phyloP scores from a whole-genome alignment of 106 monocot species.

The Dendrobium chrysotoxum region DNA sequence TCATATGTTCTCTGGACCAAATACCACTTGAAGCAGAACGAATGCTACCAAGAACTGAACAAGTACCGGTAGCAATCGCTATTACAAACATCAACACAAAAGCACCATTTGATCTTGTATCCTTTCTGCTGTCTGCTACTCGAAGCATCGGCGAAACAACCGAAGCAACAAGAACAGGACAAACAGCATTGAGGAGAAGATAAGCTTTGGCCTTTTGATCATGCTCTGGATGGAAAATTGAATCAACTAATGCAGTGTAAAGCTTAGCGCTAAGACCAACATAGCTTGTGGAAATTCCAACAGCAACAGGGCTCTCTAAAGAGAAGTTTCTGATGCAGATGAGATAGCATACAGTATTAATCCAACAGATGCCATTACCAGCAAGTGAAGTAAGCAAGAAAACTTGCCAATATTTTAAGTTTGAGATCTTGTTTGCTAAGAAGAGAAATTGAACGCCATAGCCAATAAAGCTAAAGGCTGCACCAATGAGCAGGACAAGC shows the following conservation, averaged over 20 bases:
- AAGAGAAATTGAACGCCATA: constrained; percentile 79
- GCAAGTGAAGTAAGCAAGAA: constrained; percentile 48
- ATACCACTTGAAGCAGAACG: constrained; percentile 17
- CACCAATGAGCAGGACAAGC: constrained; percentile 47
- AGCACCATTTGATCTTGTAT: no score
- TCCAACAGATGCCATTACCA: constrained; percentile 84
- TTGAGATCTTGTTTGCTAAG: constrained; percentile 22
- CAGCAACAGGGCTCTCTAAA: constrained; percentile 28
- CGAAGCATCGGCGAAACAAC: constrained; percentile 28
- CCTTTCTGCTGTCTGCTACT: not conserved
- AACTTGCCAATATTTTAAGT: constrained; percentile 52
- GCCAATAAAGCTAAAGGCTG: constrained; percentile 57
- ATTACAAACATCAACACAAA: constrained; percentile 44
- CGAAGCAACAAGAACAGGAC: constrained; percentile 32
- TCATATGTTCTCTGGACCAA: constrained; percentile 29
- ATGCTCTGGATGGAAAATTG: constrained; percentile 12
- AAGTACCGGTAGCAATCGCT: constrained; percentile 43
- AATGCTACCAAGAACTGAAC: constrained; percentile 47
- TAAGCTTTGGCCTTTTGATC: constrained; percentile 28
- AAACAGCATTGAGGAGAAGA: constrained; percentile 57
- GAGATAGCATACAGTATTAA: constrained; percentile 76
- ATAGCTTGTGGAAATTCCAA: constrained; percentile 66
- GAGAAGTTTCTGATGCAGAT: constrained; percentile 62
- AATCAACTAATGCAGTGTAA: constrained; percentile 41
- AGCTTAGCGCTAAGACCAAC: constrained; percentile 61